Base-by-base conservation (phyloP, 202 grass and related monocot genomes). In the Schoenoplectus tabernaemontani region DNA sequence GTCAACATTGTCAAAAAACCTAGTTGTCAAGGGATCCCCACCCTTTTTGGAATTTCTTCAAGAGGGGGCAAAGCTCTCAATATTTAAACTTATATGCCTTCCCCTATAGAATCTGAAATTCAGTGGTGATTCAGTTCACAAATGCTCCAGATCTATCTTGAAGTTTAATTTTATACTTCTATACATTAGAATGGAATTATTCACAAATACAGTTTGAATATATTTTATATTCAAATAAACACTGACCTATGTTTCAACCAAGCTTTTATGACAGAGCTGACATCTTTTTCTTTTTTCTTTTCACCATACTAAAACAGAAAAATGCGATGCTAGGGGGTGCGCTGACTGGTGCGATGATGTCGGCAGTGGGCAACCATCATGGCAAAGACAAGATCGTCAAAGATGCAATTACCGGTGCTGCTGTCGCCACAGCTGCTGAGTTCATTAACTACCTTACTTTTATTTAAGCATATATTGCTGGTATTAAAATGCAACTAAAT, bases 391-490 rank as follows among this genome's bases (percentile, higher is more conserved):
- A 84, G 78, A 67, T 98, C 59, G 67, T 89, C 73, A 89, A 77
- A 57, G 89, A 94, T 42, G 87, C 95, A 54, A 94, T 98, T 63
- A 86, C 88, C 0, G 86, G 70, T 11, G 89, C 87, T 0, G 95
- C 95, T 8, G 39, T 94, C 6, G 95, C 91, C 17, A 94, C 95
- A 46, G 89, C 91, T 19, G 61, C 84, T 6, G 87, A 98, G 84
- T 90, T 98, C 71, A 84, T 98, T 50, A 92, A 90, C 74, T 86
- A 87, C 78, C 84, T 97, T 65, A 83, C 87, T 83, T 89, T 83
- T 61, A 2, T 34, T 74, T 76, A 79, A 73, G 15, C 47, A 20
- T 56, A 71, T 34, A 44, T 72, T 63, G 48, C 34, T 13, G 3
- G 69, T 76, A 16, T 32, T 76, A 81, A 68, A 57, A 53, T 62